Conservation (phyloP, 495 filamentous ascomycete species). For the Lepidopterella palustris region DNA sequence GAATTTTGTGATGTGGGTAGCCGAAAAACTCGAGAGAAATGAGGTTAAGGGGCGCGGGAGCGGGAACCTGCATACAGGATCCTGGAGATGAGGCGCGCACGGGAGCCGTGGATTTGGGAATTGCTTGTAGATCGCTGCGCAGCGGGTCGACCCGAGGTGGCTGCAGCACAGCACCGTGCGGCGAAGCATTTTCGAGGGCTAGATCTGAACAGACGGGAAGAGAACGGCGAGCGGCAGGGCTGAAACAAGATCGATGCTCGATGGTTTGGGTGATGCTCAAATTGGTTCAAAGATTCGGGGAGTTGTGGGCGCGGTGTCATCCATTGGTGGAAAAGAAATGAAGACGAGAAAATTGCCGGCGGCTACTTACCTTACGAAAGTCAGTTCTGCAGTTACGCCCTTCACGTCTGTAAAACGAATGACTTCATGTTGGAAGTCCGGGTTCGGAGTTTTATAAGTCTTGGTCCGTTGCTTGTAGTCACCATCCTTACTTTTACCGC, state of each 20-base stretch:
- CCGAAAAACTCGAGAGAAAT: background rate
- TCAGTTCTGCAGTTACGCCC: conserved; percentile 67
- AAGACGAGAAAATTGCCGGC: conserved; percentile 16
- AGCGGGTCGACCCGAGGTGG: background rate
- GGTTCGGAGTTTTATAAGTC: conserved; percentile 52
- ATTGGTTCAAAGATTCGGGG: background rate
- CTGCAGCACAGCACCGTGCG: background rate
- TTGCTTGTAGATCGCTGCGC: background rate
- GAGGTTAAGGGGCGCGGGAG: background rate
- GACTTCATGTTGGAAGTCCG: conserved; percentile 62
- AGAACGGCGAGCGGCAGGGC: background rate
- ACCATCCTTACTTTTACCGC: conserved; percentile 44
- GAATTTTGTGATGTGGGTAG: background rate
- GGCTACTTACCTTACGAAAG: conserved; percentile 62
- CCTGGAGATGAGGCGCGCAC: conserved; percentile 3
- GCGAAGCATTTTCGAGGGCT: no score
- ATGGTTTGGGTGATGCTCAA: background rate
- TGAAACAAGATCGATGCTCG: background rate
- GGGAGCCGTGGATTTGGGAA: background rate
- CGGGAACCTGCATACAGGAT: conserved; percentile 3
- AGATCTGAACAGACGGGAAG: background rate
- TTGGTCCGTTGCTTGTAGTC: conserved; percentile 68
- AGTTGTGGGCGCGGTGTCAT: background rate
- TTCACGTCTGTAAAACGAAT: conserved; percentile 55
- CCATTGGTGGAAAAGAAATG: conserved; percentile 1